These are phyloP conservation scores for Conticribra guillardii DNA, from an alignment of 108 stramenopile genomes.

Conservation along the genomic window DNA sequence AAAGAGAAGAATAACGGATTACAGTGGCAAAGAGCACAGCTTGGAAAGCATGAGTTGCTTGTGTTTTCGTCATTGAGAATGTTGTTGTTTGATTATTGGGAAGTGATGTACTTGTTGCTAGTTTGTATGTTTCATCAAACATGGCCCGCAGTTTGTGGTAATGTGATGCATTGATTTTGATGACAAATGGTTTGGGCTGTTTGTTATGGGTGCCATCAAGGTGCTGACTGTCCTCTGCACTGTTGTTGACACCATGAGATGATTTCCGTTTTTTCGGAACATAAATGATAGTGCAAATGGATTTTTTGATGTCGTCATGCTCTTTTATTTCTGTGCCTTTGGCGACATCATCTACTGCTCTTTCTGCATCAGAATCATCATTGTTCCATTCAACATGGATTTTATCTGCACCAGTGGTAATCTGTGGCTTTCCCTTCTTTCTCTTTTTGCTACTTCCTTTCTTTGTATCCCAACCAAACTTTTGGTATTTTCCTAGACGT, in stretches of 20 bases:
- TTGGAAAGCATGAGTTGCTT: slow-evolving; percentile 57
- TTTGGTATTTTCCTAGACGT: slow-evolving; percentile 42
- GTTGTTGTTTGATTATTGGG: background rate
- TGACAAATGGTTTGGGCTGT: slow-evolving; percentile 61
- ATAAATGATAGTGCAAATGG: slow-evolving; percentile 56
- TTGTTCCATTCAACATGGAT: slow-evolving; percentile 58
- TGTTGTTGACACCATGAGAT: slow-evolving; percentile 2
- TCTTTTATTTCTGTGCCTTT: background rate
- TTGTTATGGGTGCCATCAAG: slow-evolving; percentile 54
- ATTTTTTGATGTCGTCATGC: too few species aligned
- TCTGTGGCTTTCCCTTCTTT: slow-evolving; percentile 7
- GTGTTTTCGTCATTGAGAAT: slow-evolving; percentile 4
- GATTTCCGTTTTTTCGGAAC: slow-evolving; percentile 41
- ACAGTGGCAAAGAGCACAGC: slow-evolving; percentile 57
- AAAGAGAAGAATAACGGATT: slow-evolving; percentile 72
- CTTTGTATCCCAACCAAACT: slow-evolving; percentile 15
- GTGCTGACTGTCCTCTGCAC: too few species aligned
- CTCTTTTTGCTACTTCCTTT: slow-evolving; percentile 1
- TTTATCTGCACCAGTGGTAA: slow-evolving; percentile 32
- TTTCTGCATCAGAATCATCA: background rate
- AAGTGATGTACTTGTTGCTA: background rate
- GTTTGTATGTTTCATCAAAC: slow-evolving; percentile 54
- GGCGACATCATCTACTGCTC: background rate
- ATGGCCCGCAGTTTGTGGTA: slow-evolving; percentile 60
- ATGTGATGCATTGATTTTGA: slow-evolving; percentile 62